phyloP scores from a whole-genome alignment of 305 asterid genomes.

The Rubia occidens region DNA sequence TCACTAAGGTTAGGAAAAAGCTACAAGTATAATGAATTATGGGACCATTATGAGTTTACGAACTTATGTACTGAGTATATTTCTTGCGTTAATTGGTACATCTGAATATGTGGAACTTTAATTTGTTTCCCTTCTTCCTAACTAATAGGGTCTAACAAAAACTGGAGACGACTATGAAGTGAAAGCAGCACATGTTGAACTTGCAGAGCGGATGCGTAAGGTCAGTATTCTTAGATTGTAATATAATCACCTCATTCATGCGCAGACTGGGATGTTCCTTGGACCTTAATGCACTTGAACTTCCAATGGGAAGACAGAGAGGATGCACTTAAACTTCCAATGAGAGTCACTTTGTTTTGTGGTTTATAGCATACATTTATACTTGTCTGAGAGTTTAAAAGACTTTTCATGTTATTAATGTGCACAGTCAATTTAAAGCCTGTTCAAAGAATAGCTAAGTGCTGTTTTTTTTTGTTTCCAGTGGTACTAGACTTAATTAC shows the following conservation, averaged over 20 bases:
- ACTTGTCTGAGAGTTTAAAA: neutral
- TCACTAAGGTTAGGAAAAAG: constrained; percentile 63
- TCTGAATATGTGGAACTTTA: neutral
- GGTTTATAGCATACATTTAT: neutral
- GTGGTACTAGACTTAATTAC: neutral
- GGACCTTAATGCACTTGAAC: neutral
- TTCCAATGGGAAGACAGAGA: neutral
- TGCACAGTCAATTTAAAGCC: neutral
- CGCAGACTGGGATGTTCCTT: neutral
- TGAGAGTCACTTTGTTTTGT: neutral
- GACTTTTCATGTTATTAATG: neutral
- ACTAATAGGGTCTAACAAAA: constrained; percentile 81
- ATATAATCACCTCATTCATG: neutral
- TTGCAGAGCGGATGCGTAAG: constrained; percentile 98
- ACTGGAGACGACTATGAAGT: constrained; percentile 97
- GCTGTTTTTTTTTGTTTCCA: neutral
- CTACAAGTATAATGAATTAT: neutral
- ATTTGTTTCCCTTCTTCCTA: constrained; percentile 17
- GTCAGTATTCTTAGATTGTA: constrained; percentile 28
- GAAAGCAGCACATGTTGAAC: constrained; percentile 95
- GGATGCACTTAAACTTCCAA: neutral
- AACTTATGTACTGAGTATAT: neutral
- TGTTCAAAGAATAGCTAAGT: neutral
- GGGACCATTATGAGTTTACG: neutral
- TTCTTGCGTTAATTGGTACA: neutral